Base-by-base conservation (phyloP, 805 yeast species). In the Candida dajiaensis region DNA sequence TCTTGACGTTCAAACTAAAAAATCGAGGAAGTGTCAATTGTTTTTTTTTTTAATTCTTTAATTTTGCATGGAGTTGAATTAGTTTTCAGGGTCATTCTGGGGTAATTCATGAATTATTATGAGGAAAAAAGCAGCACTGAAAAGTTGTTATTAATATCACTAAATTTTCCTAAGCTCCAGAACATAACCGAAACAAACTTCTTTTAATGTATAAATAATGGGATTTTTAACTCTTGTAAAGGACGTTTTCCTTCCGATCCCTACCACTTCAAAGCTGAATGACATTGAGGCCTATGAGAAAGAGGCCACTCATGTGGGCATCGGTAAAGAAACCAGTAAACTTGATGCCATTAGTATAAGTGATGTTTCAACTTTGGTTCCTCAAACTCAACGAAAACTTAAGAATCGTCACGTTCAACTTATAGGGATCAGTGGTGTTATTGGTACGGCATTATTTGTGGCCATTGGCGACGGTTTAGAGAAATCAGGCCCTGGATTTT, bases 371-470 rank as follows among this genome's bases (percentile, higher is more conserved):
- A 50, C 61, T 25, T 35, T 52, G 25, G 51, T 46, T 40, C 21
- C 57, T n/a, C 56, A 54, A 16, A 72, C 77, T 3, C 69, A 69
- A 26, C 64, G 92, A 40, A 71, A 72, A 25, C 68, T 85, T 46
- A 67, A 72, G 50, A 78, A 81, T 44, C 70, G 95, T 48, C 96
- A 89, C 66, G 80, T 87, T 22, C 89, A 85, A 57, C 71, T 87
- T 44, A 80, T 87, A 50, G 85, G 88, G 12, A 81, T 87, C 21
- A 89, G 92, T 18, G 94, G 92, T 44, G 83, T 88, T 36, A 83
- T 86, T 52, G 95, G 95, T 36, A 83, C 92, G 2, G 92, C 86
- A 9, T 67, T 86, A 7, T 86, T 86, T 53, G 89, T 85, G 6
- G 76, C 87, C 22, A 82, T 84, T 46, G 89, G 89, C 13, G 65